Conservation (phyloP, 768 basidiomycete genomes). For the Kwoniella newhampshirensis region DNA sequence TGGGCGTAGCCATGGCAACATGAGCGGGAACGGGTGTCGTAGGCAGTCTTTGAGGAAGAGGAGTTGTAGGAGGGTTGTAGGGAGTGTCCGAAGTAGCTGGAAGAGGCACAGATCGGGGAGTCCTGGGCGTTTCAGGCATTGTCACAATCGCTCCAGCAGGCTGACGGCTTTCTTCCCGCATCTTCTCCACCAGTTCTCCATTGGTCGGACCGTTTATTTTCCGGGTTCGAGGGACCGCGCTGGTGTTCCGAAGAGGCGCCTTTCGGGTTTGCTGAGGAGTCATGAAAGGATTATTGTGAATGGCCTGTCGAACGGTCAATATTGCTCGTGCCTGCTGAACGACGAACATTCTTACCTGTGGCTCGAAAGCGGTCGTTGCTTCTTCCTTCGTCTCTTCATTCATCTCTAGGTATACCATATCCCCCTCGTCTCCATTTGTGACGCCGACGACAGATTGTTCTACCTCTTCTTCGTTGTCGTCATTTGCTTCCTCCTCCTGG, state of each 20-base stretch:
- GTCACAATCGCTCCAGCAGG: too few species aligned
- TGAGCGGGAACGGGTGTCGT: constrained; percentile 24
- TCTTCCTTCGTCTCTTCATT: constrained; percentile 21
- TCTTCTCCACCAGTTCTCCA: too few species aligned
- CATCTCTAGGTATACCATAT: constrained; percentile 43
- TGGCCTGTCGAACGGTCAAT: constrained; percentile 13
- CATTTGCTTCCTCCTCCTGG: constrained; percentile 14
- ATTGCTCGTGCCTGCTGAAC: background rate
- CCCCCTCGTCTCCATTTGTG: constrained; percentile 40
- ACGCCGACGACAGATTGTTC: constrained; percentile 27
- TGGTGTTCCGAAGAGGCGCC: constrained; percentile 29
- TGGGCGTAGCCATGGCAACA: constrained; percentile 34
- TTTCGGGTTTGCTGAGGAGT: constrained; percentile 32
- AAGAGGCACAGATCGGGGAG: constrained; percentile 36
- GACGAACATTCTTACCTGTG: constrained; percentile 1
- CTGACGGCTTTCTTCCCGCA: too few species aligned
- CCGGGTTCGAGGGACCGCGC: constrained; percentile 32
- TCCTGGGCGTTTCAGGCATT: constrained; percentile 14
- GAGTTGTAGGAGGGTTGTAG: constrained; percentile 22
- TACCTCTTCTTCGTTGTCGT: constrained; percentile 20
- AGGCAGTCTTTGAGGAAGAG: background rate
- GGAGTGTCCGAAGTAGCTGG: constrained; percentile 33
- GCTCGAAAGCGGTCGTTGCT: background rate
- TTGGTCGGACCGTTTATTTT: constrained; percentile 1
- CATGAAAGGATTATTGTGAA: constrained; percentile 28